phyloP scores from a whole-genome alignment of 371 early-diverging fungal species.

The Nematocida sp. region DNA sequence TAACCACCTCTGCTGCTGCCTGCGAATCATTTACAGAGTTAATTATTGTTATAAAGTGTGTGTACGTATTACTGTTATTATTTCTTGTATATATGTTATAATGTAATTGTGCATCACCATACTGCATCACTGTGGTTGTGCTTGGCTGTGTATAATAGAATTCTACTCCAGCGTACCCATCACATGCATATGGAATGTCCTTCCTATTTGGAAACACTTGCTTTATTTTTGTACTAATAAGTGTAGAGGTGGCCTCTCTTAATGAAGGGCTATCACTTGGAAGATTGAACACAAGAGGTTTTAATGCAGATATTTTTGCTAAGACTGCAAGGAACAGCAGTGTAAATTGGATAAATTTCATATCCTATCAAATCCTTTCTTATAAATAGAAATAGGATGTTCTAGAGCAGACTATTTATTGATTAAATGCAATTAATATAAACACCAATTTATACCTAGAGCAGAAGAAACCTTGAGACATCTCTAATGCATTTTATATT shows the following conservation, averaged over 20 bases:
- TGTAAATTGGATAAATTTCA: too few species aligned
- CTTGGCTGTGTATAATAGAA: slow-evolving; percentile 5
- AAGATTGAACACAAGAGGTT: slow-evolving; percentile 18
- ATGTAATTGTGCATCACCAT: neutral
- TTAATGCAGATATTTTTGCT: neutral
- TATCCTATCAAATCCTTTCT: neutral
- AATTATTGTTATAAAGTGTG: neutral
- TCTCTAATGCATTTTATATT: too few species aligned
- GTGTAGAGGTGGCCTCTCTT: neutral
- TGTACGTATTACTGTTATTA: neutral
- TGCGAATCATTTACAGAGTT: neutral
- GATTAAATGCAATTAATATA: too few species aligned
- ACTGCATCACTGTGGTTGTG: neutral
- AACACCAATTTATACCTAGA: too few species aligned
- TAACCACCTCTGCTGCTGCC: neutral
- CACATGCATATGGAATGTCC: neutral
- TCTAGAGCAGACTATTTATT: neutral
- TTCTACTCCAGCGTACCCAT: neutral
- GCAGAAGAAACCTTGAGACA: too few species aligned
- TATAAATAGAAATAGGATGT: neutral
- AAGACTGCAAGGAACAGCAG: too few species aligned
- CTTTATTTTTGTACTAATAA: neutral
- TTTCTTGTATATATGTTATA: slow-evolving; percentile 11
- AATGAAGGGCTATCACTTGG: neutral
- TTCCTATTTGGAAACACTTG: neutral